Evolutionary conservation across 2,329 filamentous ascomycete species (phyloP).

Genomic region (Pezicula neosporulosa): DNA sequence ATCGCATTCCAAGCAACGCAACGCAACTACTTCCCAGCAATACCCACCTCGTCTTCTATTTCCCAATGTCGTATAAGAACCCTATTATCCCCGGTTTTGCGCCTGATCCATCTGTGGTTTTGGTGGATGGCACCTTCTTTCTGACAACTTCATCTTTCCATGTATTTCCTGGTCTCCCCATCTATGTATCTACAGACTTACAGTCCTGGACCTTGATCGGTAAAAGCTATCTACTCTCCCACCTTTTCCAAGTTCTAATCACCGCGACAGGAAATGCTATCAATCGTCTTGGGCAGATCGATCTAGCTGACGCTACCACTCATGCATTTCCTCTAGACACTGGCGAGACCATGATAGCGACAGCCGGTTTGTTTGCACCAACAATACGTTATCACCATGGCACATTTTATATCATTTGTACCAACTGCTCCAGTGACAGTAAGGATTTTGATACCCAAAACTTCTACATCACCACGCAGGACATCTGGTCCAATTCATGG

Average conservation of each 20-base stretch:
- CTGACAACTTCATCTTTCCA: constrained; percentile 56
- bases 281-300: constrained; percentile 36
- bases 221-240: background rate
- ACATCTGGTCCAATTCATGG: constrained; percentile 35
- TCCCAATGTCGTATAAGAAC: constrained; percentile 7
- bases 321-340: constrained; percentile 1
- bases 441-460: constrained; percentile 8
- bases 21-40: no score
- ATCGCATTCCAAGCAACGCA: no score
- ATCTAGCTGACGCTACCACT: constrained; percentile 26
- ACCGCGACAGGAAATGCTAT: constrained; percentile 33
- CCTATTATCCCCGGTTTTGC: constrained; percentile 31
- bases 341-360: constrained; percentile 18
- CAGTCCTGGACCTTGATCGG: constrained; percentile 15
- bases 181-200: constrained; percentile 32
- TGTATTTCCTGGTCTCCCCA: constrained; percentile 51
- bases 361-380: constrained; percentile 34
- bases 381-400: constrained; percentile 27
- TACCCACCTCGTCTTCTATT: no score
- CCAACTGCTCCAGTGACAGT: constrained; percentile 10
- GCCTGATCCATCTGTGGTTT: constrained; percentile 28
- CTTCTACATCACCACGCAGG: constrained; percentile 20
- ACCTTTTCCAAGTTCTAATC: background rate
- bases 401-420: constrained; percentile 30
- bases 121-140: constrained; percentile 27